These are phyloP conservation scores for Auricularia heimuer DNA, from an alignment of 768 basidiomycete species.

Conservation along the genomic window DNA sequence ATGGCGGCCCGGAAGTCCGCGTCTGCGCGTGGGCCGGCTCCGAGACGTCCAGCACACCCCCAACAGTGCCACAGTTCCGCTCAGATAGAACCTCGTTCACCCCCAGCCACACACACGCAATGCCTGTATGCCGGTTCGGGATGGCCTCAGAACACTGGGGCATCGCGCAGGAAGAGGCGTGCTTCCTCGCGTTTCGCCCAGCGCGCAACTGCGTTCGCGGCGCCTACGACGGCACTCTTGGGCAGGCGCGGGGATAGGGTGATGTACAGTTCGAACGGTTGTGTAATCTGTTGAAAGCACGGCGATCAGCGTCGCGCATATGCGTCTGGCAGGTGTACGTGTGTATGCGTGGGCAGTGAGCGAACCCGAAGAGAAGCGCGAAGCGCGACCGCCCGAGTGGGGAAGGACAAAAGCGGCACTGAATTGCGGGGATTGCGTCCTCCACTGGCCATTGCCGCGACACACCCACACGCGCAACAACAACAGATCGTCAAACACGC, in stretches of 20 bases:
- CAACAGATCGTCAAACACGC: no score
- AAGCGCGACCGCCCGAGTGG: neutral
- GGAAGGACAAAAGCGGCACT: neutral
- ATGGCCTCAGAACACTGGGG: slow-evolving; percentile 65
- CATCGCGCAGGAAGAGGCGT: slow-evolving; percentile 73
- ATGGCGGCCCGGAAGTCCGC: no score
- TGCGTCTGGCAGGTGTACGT: neutral
- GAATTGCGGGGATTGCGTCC: neutral
- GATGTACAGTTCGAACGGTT: slow-evolving; percentile 87
- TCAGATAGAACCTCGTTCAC: no score
- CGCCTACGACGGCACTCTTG: slow-evolving; percentile 77
- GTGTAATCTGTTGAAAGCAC: slow-evolving; percentile 57
- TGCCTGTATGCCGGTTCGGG: neutral
- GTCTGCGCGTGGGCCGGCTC: neutral
- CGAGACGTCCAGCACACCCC: no score
- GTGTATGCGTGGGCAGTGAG: neutral
- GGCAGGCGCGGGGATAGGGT: slow-evolving; percentile 73
- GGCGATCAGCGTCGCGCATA: neutral
- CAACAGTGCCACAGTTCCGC: no score
- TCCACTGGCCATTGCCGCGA: no score
- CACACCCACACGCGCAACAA: no score
- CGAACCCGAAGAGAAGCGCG: neutral
- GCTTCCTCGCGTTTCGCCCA: slow-evolving; percentile 90
- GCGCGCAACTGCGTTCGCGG: slow-evolving; percentile 78
- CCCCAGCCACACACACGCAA: no score